Percentiles rank a stretch among this genome's conserved stretches.
These are phyloP conservation scores for Metschnikowia reukaufii DNA, from an alignment of 805 yeast genomes.

Conservation along the genomic window DNA sequence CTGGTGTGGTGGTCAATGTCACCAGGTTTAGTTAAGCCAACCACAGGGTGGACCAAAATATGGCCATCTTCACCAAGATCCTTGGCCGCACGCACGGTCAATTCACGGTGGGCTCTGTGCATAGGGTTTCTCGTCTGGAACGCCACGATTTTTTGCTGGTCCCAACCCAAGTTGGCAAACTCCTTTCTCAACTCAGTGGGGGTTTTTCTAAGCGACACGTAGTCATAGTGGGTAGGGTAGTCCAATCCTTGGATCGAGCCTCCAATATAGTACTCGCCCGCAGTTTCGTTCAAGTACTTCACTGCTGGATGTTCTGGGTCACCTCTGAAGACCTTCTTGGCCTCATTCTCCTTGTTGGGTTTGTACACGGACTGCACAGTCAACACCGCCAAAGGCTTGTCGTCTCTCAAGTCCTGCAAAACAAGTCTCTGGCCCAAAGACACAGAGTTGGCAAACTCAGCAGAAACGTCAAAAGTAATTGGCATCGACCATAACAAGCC, in stretches of 20 bases:
- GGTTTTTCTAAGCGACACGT: conserved; percentile 80
- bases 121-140: conserved; percentile 98
- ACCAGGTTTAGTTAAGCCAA: conserved; percentile 95
- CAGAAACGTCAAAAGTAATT: conserved; percentile 77
- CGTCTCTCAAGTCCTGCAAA: conserved; percentile 80
- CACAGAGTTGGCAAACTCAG: conserved; percentile 45
- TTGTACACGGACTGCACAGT: conserved; percentile 75
- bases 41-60: conserved; percentile 93
- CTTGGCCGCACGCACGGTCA: conserved; percentile 95
- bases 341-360: conserved; percentile 81
- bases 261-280: conserved; percentile 85
- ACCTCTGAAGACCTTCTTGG: conserved; percentile 86
- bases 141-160: conserved; percentile 73
- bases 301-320: conserved; percentile 97
- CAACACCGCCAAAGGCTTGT: conserved; percentile 74
- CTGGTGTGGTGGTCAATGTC: conserved; percentile 97
- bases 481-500: conserved; percentile 93
- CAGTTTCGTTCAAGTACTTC: conserved; percentile 64
- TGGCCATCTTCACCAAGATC: conserved; percentile 74
- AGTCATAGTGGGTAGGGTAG: conserved; percentile 87
- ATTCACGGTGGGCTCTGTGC: conserved; percentile 97
- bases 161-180: conserved; percentile 80
- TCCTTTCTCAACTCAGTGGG: conserved; percentile 89
- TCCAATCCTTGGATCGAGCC: conserved; percentile 83
- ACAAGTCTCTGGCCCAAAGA: conserved; percentile 62